Conservation (phyloP, 169 alveolate genomes). For the Neospora caninum region DNA sequence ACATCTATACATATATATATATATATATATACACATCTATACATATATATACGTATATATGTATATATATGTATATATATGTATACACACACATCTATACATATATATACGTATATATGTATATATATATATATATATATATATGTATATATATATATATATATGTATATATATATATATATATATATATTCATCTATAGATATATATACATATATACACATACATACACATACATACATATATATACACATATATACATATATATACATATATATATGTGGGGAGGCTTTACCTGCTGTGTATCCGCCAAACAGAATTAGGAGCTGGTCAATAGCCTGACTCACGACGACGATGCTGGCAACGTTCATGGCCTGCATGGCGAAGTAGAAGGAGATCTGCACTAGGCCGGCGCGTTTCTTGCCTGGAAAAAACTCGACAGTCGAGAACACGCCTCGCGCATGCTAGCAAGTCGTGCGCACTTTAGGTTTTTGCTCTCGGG, state of each 20-base stretch:
- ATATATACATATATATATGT: too few relatives aligned
- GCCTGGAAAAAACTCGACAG: neutral
- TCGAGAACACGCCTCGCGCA: too few relatives aligned
- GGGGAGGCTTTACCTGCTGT: constrained; percentile 32
- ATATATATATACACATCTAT: too few relatives aligned
- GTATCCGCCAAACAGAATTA: constrained; percentile 33
- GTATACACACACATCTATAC: too few relatives aligned
- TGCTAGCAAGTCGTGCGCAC: too few relatives aligned
- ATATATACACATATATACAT: neutral
- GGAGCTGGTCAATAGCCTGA: constrained; percentile 56
- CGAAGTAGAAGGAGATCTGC: constrained; percentile 45
- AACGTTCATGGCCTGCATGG: constrained; percentile 56
- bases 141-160: neutral
- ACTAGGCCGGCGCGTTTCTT: constrained; percentile 20
- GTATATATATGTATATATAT: too few relatives aligned
- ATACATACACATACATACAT: neutral
- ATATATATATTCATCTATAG: neutral
- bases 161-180: too few relatives aligned
- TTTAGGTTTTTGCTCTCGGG: too few relatives aligned
- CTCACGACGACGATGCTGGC: constrained; percentile 52
- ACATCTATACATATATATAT: too few relatives aligned
- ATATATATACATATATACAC: neutral
- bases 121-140: neutral
- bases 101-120: too few relatives aligned
- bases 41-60: too few relatives aligned